These are phyloP conservation scores for Massarina eburnea DNA, from an alignment of 2,329 filamentous ascomycete genomes.

Conservation along the genomic window DNA sequence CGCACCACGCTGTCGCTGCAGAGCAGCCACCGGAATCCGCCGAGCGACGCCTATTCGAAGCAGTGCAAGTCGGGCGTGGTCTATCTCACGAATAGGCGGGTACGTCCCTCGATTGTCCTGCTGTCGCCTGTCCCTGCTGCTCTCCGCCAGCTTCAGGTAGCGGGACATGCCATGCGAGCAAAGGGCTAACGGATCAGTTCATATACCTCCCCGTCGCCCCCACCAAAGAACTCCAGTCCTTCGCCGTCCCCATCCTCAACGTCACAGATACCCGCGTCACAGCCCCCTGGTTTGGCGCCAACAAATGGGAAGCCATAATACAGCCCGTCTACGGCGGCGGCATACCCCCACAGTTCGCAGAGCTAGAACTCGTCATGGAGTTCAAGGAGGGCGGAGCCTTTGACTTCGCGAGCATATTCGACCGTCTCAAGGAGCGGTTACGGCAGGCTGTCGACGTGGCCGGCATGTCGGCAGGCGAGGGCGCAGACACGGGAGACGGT, in stretches of 20 bases:
- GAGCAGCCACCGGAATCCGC: slow-evolving; percentile 66
- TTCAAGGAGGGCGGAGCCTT: slow-evolving; percentile 96
- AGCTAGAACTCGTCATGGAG: slow-evolving; percentile 78
- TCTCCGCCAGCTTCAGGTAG: neutral
- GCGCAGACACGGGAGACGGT: slow-evolving; percentile 33
- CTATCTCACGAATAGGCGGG: slow-evolving; percentile 83
- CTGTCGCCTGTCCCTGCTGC: slow-evolving; percentile 6
- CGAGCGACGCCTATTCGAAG: slow-evolving; percentile 64
- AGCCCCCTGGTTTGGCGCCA: slow-evolving; percentile 89
- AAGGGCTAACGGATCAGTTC: slow-evolving; percentile 58
- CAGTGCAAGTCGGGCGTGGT: slow-evolving; percentile 75
- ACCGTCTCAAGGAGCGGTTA: slow-evolving; percentile 80
- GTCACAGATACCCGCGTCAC: slow-evolving; percentile 83
- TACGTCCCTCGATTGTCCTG: slow-evolving; percentile 57
- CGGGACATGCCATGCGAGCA: neutral
- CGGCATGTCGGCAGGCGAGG: slow-evolving; percentile 52
- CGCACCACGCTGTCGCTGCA: slow-evolving; percentile 77
- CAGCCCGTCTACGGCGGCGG: slow-evolving; percentile 82
- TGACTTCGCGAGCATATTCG: slow-evolving; percentile 82
- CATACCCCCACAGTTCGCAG: slow-evolving; percentile 71
- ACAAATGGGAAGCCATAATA: slow-evolving; percentile 81
- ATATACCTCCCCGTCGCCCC: slow-evolving; percentile 80
- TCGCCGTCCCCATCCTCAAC: slow-evolving; percentile 84
- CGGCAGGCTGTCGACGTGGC: slow-evolving; percentile 78
- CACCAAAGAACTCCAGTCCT: slow-evolving; percentile 74